Evolutionary conservation across 495 filamentous ascomycete species (phyloP), one percentile per base, ranked within the genome.

Genomic region (Aspergillus affinis): DNA sequence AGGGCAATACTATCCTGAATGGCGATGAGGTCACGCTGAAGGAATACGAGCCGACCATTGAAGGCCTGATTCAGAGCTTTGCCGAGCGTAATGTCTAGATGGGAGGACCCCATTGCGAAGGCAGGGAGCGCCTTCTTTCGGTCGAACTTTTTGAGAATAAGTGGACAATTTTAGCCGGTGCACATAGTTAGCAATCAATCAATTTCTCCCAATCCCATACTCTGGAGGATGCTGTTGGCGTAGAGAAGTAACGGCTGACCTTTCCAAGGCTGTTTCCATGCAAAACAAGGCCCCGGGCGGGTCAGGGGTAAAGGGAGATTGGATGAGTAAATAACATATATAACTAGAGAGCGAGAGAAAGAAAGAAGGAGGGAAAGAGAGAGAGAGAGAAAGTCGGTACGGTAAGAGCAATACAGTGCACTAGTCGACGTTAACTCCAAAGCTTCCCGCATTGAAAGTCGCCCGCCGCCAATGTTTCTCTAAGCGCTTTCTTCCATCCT

Each of bases 1-100:
- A 97, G 76, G 91, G 90, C 36, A 98, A 96, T 76, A 97, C 94
- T 8, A 70, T 91, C 51, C 78, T 85, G 18, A 81, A 87, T 54
- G 88, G 87, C 13, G 91, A 89, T 41, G 82, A 85, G 72, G 91
- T 97, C 18, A 82, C 75, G 20, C 70, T 97, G 72, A 91, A 85
- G 75, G 91, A 98, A 75, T 98, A 98, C 77, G 93, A 96, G 65
- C 82, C 92, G 1, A 90, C 85, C 0, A 76, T 86, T 9, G 87
- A 94, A 69, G 93, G 93, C 8, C 83, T 98, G 79, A 91, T 98
- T 55, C 82, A 90, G 79, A 96, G 93, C 74, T 98, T 84, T 82
- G 92, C 84, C 0, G 94, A 98, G 62, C 85, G 92, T 61, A 81
- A 84, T 54, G 74, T 86, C 46, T 89, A 74, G 30, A 32, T 7